Percentiles rank a stretch among this genome's conserved stretches.
Evolutionary conservation across 139 green algal genomes (phyloP).

Genomic region (Mesostigma viride): DNA sequence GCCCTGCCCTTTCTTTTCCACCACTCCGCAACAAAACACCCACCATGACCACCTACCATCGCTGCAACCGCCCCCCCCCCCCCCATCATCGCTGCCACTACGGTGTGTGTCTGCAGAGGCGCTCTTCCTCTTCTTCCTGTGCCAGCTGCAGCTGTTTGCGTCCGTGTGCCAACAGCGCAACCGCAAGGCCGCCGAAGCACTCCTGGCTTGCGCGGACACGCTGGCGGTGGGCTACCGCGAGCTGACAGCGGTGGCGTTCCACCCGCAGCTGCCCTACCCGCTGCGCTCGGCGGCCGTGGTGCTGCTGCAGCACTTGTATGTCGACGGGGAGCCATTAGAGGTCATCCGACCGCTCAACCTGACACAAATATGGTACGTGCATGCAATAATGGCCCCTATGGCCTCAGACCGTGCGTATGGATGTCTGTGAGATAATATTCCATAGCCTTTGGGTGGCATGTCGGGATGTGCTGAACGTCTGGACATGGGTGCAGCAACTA

Average conservation of each 20-base stretch:
- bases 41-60: not conserved
- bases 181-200: constrained; percentile 8
- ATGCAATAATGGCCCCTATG: too few relatives aligned
- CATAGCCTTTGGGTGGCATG: too few relatives aligned
- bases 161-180: constrained; percentile 7
- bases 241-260: not conserved
- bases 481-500: too few relatives aligned
- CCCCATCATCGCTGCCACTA: not conserved
- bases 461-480: too few relatives aligned
- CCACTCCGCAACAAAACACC: not conserved
- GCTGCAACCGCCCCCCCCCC: not conserved
- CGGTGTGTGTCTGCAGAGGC: constrained; percentile 6
- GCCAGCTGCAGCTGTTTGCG: not conserved
- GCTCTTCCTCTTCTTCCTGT: constrained; percentile 9
- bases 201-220: not conserved
- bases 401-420: too few relatives aligned
- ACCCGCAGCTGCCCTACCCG: not conserved
- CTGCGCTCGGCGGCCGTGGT: not conserved
- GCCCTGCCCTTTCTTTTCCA: not conserved
- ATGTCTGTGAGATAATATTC: too few relatives aligned
- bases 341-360: not conserved
- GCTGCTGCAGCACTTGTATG: not conserved
- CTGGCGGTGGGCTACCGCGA: not conserved
- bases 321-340: constrained; percentile 4
- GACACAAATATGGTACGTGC: constrained; percentile 2